Conservation (phyloP, 2,329 filamentous ascomycete species). For the Fusarium sp. region DNA sequence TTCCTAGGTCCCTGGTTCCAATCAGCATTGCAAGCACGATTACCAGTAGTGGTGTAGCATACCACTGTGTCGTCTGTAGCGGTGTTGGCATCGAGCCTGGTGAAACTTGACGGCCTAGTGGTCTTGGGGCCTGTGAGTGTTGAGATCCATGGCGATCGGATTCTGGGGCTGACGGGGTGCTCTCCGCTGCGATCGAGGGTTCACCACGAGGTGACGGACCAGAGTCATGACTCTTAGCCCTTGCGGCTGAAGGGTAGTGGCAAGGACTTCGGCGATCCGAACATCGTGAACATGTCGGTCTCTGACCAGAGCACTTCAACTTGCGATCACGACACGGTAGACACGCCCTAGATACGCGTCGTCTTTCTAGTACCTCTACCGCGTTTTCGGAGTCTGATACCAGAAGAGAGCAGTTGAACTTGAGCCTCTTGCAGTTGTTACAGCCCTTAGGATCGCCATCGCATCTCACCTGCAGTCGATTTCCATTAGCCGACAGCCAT, state of each 20-base stretch:
- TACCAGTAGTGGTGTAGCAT: accelerated
- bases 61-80: not conserved
- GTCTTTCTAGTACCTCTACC: not conserved
- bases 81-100: not conserved
- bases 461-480: conserved; percentile 1
- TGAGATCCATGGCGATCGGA: not conserved
- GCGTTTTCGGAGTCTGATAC: not conserved
- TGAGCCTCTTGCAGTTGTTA: conserved; percentile 11
- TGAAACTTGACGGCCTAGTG: not conserved
- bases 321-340: conserved; percentile 14
- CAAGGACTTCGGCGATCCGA: not conserved
- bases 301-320: conserved; percentile 11
- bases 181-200: not conserved
- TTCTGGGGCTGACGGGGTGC: not conserved
- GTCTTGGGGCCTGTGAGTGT: not conserved
- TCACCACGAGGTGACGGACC: not conserved
- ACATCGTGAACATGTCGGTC: conserved; percentile 8
- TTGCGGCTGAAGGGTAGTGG: not conserved
- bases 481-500: not conserved
- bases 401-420: conserved; percentile 5
- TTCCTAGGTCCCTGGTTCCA: not conserved
- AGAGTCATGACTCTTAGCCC: not conserved
- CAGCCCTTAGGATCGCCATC: conserved; percentile 5
- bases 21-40: accelerated
- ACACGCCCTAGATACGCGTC: conserved; percentile 14